Evolutionary conservation across 1,284 basidiomycete species (phyloP).

Genomic region (Neolentinus lepideus): DNA sequence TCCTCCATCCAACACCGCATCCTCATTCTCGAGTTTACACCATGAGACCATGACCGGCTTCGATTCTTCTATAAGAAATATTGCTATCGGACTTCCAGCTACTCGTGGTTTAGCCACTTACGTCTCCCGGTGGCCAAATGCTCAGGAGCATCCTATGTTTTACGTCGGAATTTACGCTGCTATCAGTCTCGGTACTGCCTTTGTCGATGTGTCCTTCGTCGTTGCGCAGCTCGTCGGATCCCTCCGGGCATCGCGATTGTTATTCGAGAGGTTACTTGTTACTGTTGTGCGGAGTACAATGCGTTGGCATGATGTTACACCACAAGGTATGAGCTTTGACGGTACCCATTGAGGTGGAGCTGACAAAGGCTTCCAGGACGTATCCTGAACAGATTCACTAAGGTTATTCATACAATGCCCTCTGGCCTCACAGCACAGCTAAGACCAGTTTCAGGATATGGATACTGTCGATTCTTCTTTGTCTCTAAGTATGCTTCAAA

Average conservation of each 20-base stretch:
- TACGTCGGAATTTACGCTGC: slow-evolving; percentile 56
- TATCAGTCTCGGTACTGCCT: slow-evolving; percentile 42
- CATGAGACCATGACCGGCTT: slow-evolving; percentile 29
- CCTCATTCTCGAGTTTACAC: slow-evolving; percentile 21
- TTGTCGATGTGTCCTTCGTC: slow-evolving; percentile 37
- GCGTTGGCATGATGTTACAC: slow-evolving; percentile 44
- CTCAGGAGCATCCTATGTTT: slow-evolving; percentile 50
- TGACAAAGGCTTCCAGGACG: slow-evolving; percentile 37
- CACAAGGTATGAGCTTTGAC: slow-evolving; percentile 26
- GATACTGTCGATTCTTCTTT: slow-evolving; percentile 72
- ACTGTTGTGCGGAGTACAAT: slow-evolving; percentile 64
- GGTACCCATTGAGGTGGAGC: slow-evolving; percentile 12
- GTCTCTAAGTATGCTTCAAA: slow-evolving; percentile 62
- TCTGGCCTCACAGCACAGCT: not conserved
- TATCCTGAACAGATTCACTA: slow-evolving; percentile 61
- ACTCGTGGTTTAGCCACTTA: slow-evolving; percentile 5
- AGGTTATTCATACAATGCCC: slow-evolving; percentile 23
- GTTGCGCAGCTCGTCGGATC: slow-evolving; percentile 55
- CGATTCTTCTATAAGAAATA: slow-evolving; percentile 24
- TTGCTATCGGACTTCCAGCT: slow-evolving; percentile 4
- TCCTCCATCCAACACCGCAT: slow-evolving; percentile 4
- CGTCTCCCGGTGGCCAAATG: slow-evolving; percentile 29
- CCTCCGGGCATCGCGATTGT: slow-evolving; percentile 46
- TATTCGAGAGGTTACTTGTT: slow-evolving; percentile 54
- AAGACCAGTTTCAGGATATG: slow-evolving; percentile 44